Base-by-base conservation (phyloP, 2,329 filamentous ascomycete species). In the Chrysoporthe austroafricana region DNA sequence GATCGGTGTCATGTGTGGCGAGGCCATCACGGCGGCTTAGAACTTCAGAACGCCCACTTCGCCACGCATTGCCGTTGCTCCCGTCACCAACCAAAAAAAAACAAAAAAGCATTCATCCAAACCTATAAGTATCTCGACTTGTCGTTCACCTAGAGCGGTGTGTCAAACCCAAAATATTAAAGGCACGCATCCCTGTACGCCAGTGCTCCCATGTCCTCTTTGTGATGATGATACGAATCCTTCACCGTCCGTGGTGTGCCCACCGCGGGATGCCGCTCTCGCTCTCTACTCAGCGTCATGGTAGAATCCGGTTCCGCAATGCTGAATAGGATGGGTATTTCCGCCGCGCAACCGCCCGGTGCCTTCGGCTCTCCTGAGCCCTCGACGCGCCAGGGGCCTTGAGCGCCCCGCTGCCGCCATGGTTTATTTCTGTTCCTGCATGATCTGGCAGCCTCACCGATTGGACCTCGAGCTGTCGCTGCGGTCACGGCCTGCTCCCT, bases 401-500 rank as follows among this genome's bases (percentile, higher is more conserved):
- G 11, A 39, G 32, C 16, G 18, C 16, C 34, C 9, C 34, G 13
- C 18, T 36, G 9, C 39, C n/a, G 21, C 39, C 39, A 32, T 26
- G 4, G 6, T 9, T 21, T 21, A n/a, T 26, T 21, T 21, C 1
- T 44, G 18, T 34, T 16, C 21, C 26, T 1, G 21, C 39, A 11
- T n/a, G 26, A 13, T 46, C 14, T 32, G 50, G 9, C 2, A 8
- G 9, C 5, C 34, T 66, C 32, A 60, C 26, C 74, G 67, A 71
- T 62, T 42, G 18, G 64, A 70, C 42, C 69, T 77, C 62, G 79
- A 76, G 70, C 81, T 83, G 62, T 79, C 78, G 72, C 81, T 83
- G 69, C 81, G 78, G 64, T 83, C 80, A 62, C 81, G 79, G 68
- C 81, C 80, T 43, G 81, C 82, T 59, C 85, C 85, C 71, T 87